Conservation (phyloP, 106 monocot species). For the Allium fistulosum region DNA sequence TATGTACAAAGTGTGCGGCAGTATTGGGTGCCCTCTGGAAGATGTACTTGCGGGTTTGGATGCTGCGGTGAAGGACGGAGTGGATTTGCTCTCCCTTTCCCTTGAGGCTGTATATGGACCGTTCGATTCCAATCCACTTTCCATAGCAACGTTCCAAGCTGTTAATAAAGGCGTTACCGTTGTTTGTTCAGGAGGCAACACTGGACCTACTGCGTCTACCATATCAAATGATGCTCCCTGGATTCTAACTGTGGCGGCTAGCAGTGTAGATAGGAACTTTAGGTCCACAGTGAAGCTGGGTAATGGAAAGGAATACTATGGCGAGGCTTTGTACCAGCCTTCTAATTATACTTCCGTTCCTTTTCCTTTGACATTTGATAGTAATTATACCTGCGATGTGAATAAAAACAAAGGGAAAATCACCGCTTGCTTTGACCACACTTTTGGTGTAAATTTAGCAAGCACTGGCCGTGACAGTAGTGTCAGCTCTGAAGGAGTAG, state of each 20-base stretch:
- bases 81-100: constrained; percentile 28
- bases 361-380: constrained; percentile 5
- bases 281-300: constrained; percentile 27
- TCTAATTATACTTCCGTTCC: constrained; percentile 1
- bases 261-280: constrained; percentile 12
- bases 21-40: neutral
- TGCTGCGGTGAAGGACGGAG: constrained; percentile 26
- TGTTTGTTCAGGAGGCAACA: constrained; percentile 15
- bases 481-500: neutral
- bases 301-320: constrained; percentile 19
- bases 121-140: constrained; percentile 4
- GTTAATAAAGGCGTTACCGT: constrained; percentile 8
- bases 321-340: constrained; percentile 27
- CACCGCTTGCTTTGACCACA: neutral
- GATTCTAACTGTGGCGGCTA: constrained; percentile 27
- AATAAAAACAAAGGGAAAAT: constrained; percentile 15
- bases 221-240: constrained; percentile 26
- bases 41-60: constrained; percentile 20
- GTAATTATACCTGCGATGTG: too few relatives aligned
- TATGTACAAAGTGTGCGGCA: constrained; percentile 23
- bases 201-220: neutral
- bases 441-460: neutral
- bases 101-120: neutral
- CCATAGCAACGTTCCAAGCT: constrained; percentile 13
- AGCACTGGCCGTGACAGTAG: constrained; percentile 4